Percentiles rank a stretch among this genome's conserved stretches.
phyloP scores from a whole-genome alignment of 1,284 basidiomycete genomes.

The Polyporus tsugae region DNA sequence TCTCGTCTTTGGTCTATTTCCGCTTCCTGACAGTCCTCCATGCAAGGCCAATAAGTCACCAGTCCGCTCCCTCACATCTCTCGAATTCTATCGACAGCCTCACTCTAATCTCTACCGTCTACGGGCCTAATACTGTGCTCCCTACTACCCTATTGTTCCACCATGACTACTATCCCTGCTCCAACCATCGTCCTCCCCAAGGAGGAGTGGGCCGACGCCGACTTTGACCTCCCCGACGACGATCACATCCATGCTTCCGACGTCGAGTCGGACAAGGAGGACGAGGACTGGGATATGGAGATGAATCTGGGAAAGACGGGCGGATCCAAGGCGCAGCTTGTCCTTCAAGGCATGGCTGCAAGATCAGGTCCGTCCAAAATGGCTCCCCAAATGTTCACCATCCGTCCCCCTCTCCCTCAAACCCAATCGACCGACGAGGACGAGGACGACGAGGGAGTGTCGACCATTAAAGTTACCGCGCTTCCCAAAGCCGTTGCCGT shows the following conservation, averaged over 20 bases:
- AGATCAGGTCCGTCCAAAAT: slow-evolving; percentile 40
- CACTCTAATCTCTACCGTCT: slow-evolving; percentile 34
- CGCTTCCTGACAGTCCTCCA: slow-evolving; percentile 20
- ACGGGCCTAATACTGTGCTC: slow-evolving; percentile 35
- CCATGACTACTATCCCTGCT: slow-evolving; percentile 67
- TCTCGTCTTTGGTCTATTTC: slow-evolving; percentile 18
- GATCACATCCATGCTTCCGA: slow-evolving; percentile 65
- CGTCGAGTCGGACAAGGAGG: slow-evolving; percentile 68
- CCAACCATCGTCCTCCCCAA: slow-evolving; percentile 59
- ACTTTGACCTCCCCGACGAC: slow-evolving; percentile 83
- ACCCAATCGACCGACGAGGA: slow-evolving; percentile 61
- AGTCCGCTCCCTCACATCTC: slow-evolving; percentile 32
- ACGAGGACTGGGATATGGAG: slow-evolving; percentile 80
- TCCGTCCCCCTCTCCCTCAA: slow-evolving; percentile 65
- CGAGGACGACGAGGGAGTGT: slow-evolving; percentile 78
- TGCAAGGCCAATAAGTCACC: slow-evolving; percentile 37
- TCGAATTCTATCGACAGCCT: slow-evolving; percentile 31
- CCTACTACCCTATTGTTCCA: slow-evolving; percentile 24
- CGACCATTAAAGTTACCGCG: slow-evolving; percentile 77
- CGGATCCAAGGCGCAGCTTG: slow-evolving; percentile 55
- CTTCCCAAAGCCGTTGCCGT: slow-evolving; percentile 50
- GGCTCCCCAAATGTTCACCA: slow-evolving; percentile 59
- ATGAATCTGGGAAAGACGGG: slow-evolving; percentile 71
- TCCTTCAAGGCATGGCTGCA: slow-evolving; percentile 47
- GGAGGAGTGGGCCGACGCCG: slow-evolving; percentile 85